Evolutionary conservation across 2,329 filamentous ascomycete species (phyloP).

Genomic region (Nigrospora osmanthi): DNA sequence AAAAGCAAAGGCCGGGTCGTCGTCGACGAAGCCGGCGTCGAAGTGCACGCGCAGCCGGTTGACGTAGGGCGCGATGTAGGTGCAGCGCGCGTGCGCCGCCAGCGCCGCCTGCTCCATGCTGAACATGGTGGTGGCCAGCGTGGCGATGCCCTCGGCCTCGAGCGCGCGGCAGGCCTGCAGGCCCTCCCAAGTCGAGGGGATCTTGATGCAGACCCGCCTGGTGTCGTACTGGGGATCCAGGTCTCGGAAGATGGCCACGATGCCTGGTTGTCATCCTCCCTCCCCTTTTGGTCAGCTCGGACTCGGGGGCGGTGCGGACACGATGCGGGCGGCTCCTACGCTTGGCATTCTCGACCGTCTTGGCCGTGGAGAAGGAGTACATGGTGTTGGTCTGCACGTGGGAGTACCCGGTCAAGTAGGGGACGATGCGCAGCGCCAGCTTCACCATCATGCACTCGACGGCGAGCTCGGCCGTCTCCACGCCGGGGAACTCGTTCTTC

Average conservation of each 20-base stretch:
- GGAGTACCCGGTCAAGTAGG: constrained; percentile 40
- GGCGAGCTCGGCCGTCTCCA: constrained; percentile 37
- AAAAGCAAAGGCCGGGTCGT: constrained; percentile 40
- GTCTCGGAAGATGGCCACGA: constrained; percentile 37
- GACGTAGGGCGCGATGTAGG: constrained; percentile 58
- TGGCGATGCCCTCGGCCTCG: constrained; percentile 44
- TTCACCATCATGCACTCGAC: constrained; percentile 51
- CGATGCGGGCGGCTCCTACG: constrained; percentile 27
- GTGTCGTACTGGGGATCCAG: constrained; percentile 34
- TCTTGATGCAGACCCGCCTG: constrained; percentile 52
- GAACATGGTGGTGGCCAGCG: constrained; percentile 56
- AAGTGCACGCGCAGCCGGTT: constrained; percentile 59
- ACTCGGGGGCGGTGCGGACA: not conserved
- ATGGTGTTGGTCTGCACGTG: constrained; percentile 56
- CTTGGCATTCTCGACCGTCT: constrained; percentile 41
- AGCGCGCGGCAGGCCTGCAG: constrained; percentile 49
- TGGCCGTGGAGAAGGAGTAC: constrained; percentile 39
- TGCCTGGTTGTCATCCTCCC: constrained; percentile 27
- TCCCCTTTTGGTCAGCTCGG: not conserved
- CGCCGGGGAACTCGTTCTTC: constrained; percentile 20
- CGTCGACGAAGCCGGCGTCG: constrained; percentile 39
- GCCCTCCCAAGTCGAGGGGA: constrained; percentile 57
- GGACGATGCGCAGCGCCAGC: constrained; percentile 41
- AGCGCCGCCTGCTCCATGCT: constrained; percentile 37
- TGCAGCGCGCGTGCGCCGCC: constrained; percentile 48